Conservation (phyloP, 2,329 filamentous ascomycete species). For the Penicillium sp. region DNA sequence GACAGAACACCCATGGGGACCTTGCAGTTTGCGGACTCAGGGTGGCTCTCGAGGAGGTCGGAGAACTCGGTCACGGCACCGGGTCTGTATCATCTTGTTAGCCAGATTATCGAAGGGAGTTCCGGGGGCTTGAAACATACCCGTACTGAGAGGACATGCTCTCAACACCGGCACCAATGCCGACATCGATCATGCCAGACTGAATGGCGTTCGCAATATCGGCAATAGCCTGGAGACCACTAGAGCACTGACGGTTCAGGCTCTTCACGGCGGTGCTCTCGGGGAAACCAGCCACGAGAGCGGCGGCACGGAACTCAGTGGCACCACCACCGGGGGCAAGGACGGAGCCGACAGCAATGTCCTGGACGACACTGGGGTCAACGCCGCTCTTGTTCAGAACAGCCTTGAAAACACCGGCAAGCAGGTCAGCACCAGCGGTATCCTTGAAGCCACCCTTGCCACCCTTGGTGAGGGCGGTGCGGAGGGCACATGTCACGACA, state of each 20-base stretch:
- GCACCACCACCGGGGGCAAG: slow-evolving; percentile 90
- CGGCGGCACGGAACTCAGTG: slow-evolving; percentile 93
- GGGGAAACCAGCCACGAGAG: slow-evolving; percentile 86
- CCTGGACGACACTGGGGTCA: slow-evolving; percentile 83
- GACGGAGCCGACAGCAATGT: slow-evolving; percentile 88
- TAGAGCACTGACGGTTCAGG: slow-evolving; percentile 92
- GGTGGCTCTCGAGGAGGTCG: slow-evolving; percentile 76
- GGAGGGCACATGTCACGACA: slow-evolving; percentile 88
- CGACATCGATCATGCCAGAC: slow-evolving; percentile 89
- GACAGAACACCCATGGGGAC: slow-evolving; percentile 94
- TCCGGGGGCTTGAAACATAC: slow-evolving; percentile 46
- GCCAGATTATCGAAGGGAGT: not conserved
- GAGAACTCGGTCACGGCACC: slow-evolving; percentile 89
- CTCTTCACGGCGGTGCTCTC: slow-evolving; percentile 78
- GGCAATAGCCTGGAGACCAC: slow-evolving; percentile 85
- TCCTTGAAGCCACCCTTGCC: slow-evolving; percentile 96
- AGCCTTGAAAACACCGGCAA: slow-evolving; percentile 77
- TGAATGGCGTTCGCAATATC: slow-evolving; percentile 93
- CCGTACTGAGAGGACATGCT: slow-evolving; percentile 94
- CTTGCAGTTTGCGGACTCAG: slow-evolving; percentile 90
- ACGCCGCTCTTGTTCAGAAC: slow-evolving; percentile 83
- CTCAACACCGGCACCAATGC: slow-evolving; percentile 92
- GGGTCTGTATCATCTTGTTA: slow-evolving; percentile 53
- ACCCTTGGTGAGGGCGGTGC: slow-evolving; percentile 87
- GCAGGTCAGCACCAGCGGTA: slow-evolving; percentile 79